A percentile compares a stretch with the other conserved stretches of the same genome.
phyloP scores from a whole-genome alignment of 495 filamentous ascomycete genomes.

The Penicillium longicatenatum region DNA sequence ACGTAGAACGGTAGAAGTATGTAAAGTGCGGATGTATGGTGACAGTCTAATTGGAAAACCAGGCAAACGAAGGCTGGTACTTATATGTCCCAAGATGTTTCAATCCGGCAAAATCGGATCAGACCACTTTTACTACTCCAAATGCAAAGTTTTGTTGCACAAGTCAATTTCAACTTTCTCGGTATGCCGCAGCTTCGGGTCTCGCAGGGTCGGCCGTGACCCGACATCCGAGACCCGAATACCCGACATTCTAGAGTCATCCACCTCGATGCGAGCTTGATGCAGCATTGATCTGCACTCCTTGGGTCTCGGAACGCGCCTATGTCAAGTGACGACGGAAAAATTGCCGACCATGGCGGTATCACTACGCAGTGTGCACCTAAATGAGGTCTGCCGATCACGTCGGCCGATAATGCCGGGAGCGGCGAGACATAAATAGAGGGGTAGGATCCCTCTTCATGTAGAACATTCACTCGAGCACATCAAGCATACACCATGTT shows the following conservation, averaged over 20 bases:
- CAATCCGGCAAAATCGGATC: slow-evolving; percentile 8
- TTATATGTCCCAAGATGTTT: background rate
- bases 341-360: background rate
- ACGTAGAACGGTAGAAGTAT: background rate
- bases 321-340: background rate
- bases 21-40: background rate
- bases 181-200: background rate
- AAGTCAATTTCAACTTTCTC: background rate
- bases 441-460: background rate
- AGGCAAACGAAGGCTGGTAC: background rate
- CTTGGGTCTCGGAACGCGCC: background rate
- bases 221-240: background rate
- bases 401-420: background rate
- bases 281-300: background rate
- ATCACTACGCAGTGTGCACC: background rate
- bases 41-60: too few relatives aligned
- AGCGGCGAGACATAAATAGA: background rate
- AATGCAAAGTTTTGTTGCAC: background rate
- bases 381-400: background rate
- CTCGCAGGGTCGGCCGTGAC: background rate
- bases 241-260: background rate
- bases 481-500: slow-evolving; percentile 25
- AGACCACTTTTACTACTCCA: background rate
- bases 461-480: background rate
- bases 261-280: background rate